These are phyloP conservation scores for Trichosporon ovoides DNA, from an alignment of 1,284 basidiomycete genomes.

Conservation along the genomic window DNA sequence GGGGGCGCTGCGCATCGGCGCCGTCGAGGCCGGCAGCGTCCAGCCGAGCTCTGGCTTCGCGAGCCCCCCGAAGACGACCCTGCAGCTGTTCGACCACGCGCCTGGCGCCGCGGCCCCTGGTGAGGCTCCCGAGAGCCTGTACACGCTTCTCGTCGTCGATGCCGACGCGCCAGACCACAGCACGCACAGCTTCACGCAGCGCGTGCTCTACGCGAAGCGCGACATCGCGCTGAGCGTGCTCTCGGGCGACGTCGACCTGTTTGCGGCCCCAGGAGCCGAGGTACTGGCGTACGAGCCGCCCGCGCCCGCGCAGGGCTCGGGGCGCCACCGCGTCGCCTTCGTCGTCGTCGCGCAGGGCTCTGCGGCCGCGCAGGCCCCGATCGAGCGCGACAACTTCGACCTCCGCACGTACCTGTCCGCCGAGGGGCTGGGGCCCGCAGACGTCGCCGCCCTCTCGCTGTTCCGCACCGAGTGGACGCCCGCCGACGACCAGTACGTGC, in stretches of 20 bases:
- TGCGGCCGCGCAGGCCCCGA: too few relatives aligned
- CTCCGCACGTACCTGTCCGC: constrained; percentile 28
- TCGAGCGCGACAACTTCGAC: constrained; percentile 29
- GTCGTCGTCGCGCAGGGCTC: constrained; percentile 31
- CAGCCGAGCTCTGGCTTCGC: constrained; percentile 56
- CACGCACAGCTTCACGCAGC: constrained; percentile 62
- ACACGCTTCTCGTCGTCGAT: constrained; percentile 84
- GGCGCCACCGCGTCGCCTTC: constrained; percentile 38
- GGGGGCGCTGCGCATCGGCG: constrained; percentile 26
- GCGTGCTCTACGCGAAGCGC: constrained; percentile 82
- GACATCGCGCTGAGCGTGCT: constrained; percentile 71
- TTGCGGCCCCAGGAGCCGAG: constrained; percentile 27
- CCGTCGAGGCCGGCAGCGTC: constrained; percentile 68
- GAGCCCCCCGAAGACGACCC: constrained; percentile 16
- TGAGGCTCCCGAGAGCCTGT: constrained; percentile 58
- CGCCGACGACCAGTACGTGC: constrained; percentile 30
- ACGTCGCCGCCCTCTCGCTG: constrained; percentile 34
- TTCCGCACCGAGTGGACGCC: constrained; percentile 35
- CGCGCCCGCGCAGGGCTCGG: constrained; percentile 34
- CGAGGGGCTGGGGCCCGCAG: constrained; percentile 13
- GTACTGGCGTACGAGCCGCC: constrained; percentile 39
- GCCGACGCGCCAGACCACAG: constrained; percentile 75
- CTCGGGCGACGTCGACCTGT: constrained; percentile 50
- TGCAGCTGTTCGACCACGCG: constrained; percentile 32
- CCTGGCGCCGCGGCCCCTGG: background rate